phyloP scores from a whole-genome alignment of 2,329 filamentous ascomycete genomes.

The Dendrostoma leiphaemia region DNA sequence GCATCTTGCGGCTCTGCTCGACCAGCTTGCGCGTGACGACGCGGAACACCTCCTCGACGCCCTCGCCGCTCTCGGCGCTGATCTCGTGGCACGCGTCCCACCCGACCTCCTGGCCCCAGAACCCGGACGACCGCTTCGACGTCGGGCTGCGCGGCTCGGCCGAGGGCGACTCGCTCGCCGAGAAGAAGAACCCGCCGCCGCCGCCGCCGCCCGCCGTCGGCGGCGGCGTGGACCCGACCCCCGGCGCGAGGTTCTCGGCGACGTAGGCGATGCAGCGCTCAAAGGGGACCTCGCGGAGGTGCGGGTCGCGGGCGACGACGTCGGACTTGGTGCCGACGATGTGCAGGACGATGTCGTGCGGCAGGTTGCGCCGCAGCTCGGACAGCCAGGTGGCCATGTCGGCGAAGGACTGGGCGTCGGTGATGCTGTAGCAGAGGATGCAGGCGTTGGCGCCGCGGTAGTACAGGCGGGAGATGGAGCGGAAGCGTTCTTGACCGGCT shows the following conservation, averaged over 20 bases:
- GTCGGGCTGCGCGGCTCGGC: conserved; percentile 58
- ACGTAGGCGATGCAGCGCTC: conserved; percentile 96
- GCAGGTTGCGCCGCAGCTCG: conserved; percentile 78
- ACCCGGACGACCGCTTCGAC: conserved; percentile 68
- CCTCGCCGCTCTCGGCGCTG: conserved; percentile 88
- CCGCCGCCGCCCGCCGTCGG: conserved; percentile 53
- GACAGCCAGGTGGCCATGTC: conserved; percentile 92
- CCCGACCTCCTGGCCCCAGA: conserved; percentile 89
- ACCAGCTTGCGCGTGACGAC: conserved; percentile 62
- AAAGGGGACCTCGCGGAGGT: conserved; percentile 80
- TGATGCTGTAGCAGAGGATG: conserved; percentile 93
- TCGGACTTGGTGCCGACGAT: conserved; percentile 96
- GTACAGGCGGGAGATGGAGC: conserved; percentile 91
- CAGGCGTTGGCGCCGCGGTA: conserved; percentile 94
- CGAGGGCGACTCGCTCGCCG: conserved; percentile 19
- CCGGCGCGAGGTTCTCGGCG: conserved; percentile 82
- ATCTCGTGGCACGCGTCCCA: conserved; percentile 99
- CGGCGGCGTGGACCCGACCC: conserved; percentile 64
- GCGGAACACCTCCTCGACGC: conserved; percentile 93
- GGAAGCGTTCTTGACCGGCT: conserved; percentile 90
- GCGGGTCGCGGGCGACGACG: conserved; percentile 81
- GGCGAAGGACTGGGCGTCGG: conserved; percentile 77
- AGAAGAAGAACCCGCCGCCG: conserved; percentile 21
- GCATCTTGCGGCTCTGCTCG: conserved; percentile 63
- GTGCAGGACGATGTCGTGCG: conserved; percentile 78